Evolutionary conservation across 2,329 filamentous ascomycete species (phyloP).

Genomic region (Alternaria ethzedia): DNA sequence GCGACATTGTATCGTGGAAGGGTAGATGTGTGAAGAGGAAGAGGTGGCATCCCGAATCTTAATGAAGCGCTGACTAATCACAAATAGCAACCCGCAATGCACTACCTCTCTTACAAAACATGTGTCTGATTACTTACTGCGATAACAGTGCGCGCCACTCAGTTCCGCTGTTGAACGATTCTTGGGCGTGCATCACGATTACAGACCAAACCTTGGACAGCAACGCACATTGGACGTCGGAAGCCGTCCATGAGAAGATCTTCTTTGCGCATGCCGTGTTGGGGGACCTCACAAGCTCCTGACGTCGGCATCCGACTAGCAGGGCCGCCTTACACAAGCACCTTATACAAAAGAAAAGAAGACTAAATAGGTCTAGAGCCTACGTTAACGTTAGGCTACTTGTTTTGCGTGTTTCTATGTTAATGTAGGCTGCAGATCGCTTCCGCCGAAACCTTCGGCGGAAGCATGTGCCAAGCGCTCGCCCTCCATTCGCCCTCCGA

Average conservation of each 20-base stretch:
- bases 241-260: background rate
- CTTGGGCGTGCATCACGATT: background rate
- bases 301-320: constrained; percentile 22
- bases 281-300: constrained; percentile 25
- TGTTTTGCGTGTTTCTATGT: background rate
- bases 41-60: background rate
- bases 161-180: background rate
- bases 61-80: constrained; percentile 7
- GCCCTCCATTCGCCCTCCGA: background rate
- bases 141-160: background rate
- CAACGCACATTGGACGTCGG: background rate
- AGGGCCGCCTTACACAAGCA: background rate
- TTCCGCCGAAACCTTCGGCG: background rate
- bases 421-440: background rate
- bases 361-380: background rate
- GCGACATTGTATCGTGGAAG: background rate
- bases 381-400: background rate
- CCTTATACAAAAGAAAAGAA: background rate
- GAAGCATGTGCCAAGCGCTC: background rate
- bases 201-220: background rate
- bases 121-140: background rate
- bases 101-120: background rate
- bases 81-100: background rate
- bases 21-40: background rate
- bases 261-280: background rate